Conservation (phyloP, 352 stramenopile species). For the Phytophthora brassicae region DNA sequence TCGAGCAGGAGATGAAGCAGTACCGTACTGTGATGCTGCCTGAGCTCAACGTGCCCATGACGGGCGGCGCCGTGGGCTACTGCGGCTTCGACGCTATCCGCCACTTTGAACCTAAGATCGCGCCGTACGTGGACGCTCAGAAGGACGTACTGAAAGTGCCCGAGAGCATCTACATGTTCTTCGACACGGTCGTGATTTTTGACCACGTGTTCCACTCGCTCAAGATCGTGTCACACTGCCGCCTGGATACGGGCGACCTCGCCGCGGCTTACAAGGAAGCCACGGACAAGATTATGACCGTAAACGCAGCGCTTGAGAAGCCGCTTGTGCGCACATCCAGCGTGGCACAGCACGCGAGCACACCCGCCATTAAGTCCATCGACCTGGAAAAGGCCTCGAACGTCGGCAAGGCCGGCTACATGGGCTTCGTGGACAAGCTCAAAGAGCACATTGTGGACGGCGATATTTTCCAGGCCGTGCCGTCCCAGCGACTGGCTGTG, state of each 20-base stretch:
- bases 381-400: conserved; percentile 81
- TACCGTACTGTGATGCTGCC: conserved; percentile 71
- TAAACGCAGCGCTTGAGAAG: conserved; percentile 64
- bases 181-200: conserved; percentile 89
- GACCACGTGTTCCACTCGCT: conserved; percentile 91
- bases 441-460: conserved; percentile 90
- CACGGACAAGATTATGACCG: conserved; percentile 68
- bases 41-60: conserved; percentile 82
- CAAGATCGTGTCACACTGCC: conserved; percentile 86
- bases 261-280: conserved; percentile 68
- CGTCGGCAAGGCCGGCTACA: conserved; percentile 83
- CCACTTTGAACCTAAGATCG: conserved; percentile 87
- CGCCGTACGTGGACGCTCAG: conserved; percentile 74
- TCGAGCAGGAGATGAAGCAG: conserved; percentile 81
- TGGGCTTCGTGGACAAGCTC: conserved; percentile 84
- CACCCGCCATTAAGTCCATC: conserved; percentile 43
- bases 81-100: conserved; percentile 88
- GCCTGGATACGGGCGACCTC: conserved; percentile 68
- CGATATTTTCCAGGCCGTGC: conserved; percentile 90
- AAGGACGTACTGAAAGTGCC: conserved; percentile 80
- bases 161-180: conserved; percentile 92
- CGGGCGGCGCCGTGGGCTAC: conserved; percentile 85
- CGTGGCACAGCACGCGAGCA: conserved; percentile 57
- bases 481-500: conserved; percentile 76
- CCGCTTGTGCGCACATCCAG: conserved; percentile 59